Base-by-base conservation (phyloP, 805 yeast genomes). In the Yamadazyma phyllophila region DNA sequence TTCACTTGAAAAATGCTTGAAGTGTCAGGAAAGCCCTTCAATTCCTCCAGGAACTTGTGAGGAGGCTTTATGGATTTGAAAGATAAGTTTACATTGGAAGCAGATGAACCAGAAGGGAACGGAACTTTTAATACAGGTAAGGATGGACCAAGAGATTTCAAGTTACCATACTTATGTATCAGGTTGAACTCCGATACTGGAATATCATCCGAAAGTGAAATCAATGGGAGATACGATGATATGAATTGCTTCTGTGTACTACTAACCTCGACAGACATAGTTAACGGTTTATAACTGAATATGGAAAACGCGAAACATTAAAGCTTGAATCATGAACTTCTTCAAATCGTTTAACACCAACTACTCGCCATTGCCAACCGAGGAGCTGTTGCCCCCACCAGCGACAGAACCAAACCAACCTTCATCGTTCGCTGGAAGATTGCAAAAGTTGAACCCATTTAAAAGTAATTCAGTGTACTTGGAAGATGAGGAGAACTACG, bases 1-100 rank as follows among this genome's bases (percentile, higher is more conserved):
- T 78, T 78, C 36, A 75, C 53, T 32, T 67, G 62, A 55, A 66
- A 68, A 9, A 73, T 59, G 5, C 74, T 63, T 13, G 46, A 62
- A 32, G 58, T 62, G 16, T 27, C 53, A 3, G 58, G 50, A 30
- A 57, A 67, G 44, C 41, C 55, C 6, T 32, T 33, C 44, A 71
- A 52, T 32, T 49, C 60, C 4, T 58, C 49, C 32, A 66, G 60
- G 62, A 87, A 85, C 58, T 82, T 86, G 57, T 53, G 64, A 5
- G 96, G 96, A 4, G 84, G 78, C 55, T 82, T 81, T 44, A 88
- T 76, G 26, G 91, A 84, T 62, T 83, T 84, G 59, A 88, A 71
- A 15, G 59, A 52, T 41, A 74, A 54, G 16, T 52, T 57, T 41
- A 67, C 54, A 2, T 33, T 36, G n/a, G 39, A 12, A 17, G 14